Percentiles rank a stretch among this genome's conserved stretches.
phyloP scores from a whole-genome alignment of 2,329 filamentous ascomycete genomes.

The Pseudogymnoascus sp. region DNA sequence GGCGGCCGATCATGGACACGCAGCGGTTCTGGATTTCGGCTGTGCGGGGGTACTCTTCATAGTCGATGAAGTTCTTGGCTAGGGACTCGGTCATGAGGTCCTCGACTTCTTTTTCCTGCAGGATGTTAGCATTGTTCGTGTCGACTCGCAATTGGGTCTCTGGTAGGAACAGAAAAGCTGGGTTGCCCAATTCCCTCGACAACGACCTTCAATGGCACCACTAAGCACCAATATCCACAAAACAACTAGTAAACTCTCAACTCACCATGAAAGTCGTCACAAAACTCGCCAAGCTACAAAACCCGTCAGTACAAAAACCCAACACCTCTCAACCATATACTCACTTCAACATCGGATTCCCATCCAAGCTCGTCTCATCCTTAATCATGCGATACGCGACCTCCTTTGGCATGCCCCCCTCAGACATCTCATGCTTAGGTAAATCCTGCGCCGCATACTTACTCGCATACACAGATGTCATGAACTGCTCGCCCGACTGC shows the following conservation, averaged over 20 bases:
- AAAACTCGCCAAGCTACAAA: constrained; percentile 71
- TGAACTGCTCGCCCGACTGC: constrained; percentile 14
- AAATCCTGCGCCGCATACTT: constrained; percentile 74
- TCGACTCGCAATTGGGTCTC: not conserved
- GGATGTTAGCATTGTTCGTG: not conserved
- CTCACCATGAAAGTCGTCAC: constrained; percentile 92
- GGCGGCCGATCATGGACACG: constrained; percentile 79
- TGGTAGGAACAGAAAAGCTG: not conserved
- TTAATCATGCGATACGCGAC: constrained; percentile 97
- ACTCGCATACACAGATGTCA: constrained; percentile 66
- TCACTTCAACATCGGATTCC: constrained; percentile 79
- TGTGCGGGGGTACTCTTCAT: constrained; percentile 74
- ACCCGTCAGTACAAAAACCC: constrained; percentile 9
- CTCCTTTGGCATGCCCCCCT: constrained; percentile 80
- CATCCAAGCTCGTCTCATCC: constrained; percentile 85
- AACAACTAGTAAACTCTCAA: not conserved
- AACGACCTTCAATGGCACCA: not conserved
- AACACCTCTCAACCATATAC: constrained; percentile 19
- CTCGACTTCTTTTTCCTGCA: constrained; percentile 83
- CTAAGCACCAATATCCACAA: not conserved
- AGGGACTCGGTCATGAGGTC: constrained; percentile 91
- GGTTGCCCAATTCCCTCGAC: not conserved
- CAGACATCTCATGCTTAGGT: constrained; percentile 78
- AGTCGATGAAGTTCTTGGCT: constrained; percentile 92
- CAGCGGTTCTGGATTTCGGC: constrained; percentile 88